Evolutionary conservation across 345 rosid species (phyloP).

Genomic region (Lagerstroemia speciosa): DNA sequence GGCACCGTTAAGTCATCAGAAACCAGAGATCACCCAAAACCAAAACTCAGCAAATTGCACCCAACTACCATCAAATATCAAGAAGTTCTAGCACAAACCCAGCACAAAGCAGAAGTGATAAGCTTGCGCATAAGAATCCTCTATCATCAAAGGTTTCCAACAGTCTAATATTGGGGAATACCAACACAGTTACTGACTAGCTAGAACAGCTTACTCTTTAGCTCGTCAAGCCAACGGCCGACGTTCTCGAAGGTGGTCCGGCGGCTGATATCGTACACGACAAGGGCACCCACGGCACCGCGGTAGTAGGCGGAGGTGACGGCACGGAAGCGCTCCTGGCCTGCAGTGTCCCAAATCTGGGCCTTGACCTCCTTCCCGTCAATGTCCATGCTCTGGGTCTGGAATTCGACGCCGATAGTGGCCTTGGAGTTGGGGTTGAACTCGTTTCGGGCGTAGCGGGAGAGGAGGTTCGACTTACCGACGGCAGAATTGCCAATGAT

Average conservation of each 20-base stretch:
- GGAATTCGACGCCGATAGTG: constrained; percentile 92
- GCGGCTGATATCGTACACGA: constrained; percentile 76
- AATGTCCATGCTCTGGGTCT: constrained; percentile 76
- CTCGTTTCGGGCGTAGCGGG: constrained; percentile 83
- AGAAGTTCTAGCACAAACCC: too few relatives aligned
- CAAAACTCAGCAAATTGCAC: neutral
- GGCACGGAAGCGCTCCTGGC: constrained; percentile 88
- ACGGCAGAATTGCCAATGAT: constrained; percentile 91
- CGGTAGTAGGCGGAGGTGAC: constrained; percentile 95
- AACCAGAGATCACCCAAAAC: neutral
- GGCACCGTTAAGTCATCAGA: neutral
- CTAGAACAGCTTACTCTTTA: constrained; percentile 55
- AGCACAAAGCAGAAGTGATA: neutral
- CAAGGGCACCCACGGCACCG: constrained; percentile 85
- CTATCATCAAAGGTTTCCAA: neutral
- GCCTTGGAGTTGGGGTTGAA: constrained; percentile 87
- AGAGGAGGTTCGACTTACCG: constrained; percentile 75
- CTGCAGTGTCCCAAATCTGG: constrained; percentile 99
- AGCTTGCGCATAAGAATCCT: neutral
- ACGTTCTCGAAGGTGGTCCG: constrained; percentile 68
- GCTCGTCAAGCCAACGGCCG: constrained; percentile 86
- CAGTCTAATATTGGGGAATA: neutral
- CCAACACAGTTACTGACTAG: too few relatives aligned
- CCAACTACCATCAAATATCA: neutral
- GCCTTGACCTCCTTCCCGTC: constrained; percentile 82